These are phyloP conservation scores for Mariannaea elegans DNA, from an alignment of 2,329 filamentous ascomycete species.

Conservation along the genomic window DNA sequence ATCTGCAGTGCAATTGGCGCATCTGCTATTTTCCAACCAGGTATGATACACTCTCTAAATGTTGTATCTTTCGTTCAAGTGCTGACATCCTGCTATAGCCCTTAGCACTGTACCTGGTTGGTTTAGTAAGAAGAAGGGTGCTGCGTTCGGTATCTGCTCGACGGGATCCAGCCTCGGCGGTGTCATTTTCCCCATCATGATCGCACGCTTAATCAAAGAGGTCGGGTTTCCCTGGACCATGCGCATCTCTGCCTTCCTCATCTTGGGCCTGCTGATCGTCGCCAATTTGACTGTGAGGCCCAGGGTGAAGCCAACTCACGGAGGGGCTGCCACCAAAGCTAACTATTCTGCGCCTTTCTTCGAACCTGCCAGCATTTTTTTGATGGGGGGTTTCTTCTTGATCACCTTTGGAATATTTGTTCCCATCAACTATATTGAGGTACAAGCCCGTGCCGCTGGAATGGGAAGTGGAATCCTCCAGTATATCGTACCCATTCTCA, in stretches of 20 bases:
- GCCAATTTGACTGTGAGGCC: conserved; percentile 44
- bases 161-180: conserved; percentile 50
- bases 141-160: conserved; percentile 48
- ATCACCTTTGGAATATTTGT: conserved; percentile 49
- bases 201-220: conserved; percentile 44
- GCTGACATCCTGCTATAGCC: conserved; percentile 21
- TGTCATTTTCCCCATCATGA: conserved; percentile 53
- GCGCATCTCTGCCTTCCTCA: conserved; percentile 50
- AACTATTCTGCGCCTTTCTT: conserved; percentile 44
- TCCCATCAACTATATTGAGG: conserved; percentile 49
- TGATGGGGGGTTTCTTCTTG: conserved; percentile 43
- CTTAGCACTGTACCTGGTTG: conserved; percentile 45
- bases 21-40: conserved; percentile 44
- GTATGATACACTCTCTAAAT: conserved; percentile 23
- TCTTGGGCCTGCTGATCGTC: conserved; percentile 44
- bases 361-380: conserved; percentile 43
- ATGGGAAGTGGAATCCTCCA: conserved; percentile 41
- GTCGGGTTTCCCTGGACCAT: conserved; percentile 53
- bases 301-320: conserved; percentile 32
- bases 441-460: conserved; percentile 42
- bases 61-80: neutral
- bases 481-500: conserved; percentile 51
- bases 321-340: conserved; percentile 38
- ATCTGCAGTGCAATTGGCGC: conserved; percentile 48
- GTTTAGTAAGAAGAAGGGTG: conserved; percentile 46